These are phyloP conservation scores for Thelephora terrestris DNA, from an alignment of 1,284 basidiomycete genomes.

Conservation along the genomic window DNA sequence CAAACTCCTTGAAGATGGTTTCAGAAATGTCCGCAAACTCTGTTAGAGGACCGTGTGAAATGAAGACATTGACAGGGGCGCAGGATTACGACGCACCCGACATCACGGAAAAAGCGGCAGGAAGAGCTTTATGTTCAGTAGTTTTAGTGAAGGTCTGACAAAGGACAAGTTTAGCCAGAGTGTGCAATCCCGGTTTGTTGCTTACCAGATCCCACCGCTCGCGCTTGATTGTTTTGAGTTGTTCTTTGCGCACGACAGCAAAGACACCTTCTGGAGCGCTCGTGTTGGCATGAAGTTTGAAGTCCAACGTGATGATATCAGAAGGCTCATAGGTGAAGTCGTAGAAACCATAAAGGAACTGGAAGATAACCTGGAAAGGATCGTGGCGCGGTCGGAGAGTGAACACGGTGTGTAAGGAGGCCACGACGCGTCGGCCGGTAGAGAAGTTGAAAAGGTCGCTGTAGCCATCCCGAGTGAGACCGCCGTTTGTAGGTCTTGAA, in stretches of 20 bases:
- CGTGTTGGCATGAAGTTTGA: constrained; percentile 52
- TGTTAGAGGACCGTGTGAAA: constrained; percentile 16
- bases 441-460: constrained; percentile 78
- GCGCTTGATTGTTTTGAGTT: constrained; percentile 57
- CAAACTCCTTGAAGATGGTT: constrained; percentile 56
- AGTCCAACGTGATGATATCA: constrained; percentile 67
- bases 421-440: constrained; percentile 70
- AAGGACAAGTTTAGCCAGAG: neutral
- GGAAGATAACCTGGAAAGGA: constrained; percentile 53
- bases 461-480: constrained; percentile 46
- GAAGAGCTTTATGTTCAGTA: constrained; percentile 53
- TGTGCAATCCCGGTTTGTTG: constrained; percentile 10
- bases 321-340: constrained; percentile 65
- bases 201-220: constrained; percentile 80
- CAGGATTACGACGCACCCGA: constrained; percentile 35
- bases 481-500: constrained; percentile 45
- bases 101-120: constrained; percentile 58
- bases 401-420: constrained; percentile 72
- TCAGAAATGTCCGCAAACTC: constrained; percentile 80
- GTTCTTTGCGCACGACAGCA: constrained; percentile 74
- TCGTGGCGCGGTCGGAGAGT: constrained; percentile 78
- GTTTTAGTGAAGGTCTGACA: constrained; percentile 72
- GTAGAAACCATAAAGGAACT: constrained; percentile 49
- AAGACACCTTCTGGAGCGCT: constrained; percentile 65
- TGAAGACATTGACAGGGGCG: neutral